These are phyloP conservation scores for Podaxis sp. DNA, from an alignment of 768 basidiomycete genomes.

Conservation along the genomic window DNA sequence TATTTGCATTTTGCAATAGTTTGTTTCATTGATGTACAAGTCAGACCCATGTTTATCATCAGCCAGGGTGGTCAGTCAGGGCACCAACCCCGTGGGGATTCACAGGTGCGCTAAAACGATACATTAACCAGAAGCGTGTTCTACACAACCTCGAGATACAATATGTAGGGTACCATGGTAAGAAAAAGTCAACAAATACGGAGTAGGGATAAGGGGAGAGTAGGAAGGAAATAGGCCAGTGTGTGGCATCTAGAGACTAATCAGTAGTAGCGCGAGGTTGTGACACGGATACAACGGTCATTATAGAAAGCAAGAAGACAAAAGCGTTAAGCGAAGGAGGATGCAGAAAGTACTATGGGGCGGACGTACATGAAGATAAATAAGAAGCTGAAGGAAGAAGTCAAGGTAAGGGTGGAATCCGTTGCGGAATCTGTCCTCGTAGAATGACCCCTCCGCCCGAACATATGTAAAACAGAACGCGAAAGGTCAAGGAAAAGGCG, in stretches of 20 bases:
- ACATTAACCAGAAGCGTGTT: conserved; percentile 20
- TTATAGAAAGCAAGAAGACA: neutral
- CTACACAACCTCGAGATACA: conserved; percentile 16
- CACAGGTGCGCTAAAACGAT: neutral
- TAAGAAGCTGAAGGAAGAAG: conserved; percentile 7
- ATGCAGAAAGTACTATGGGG: conserved; percentile 16
- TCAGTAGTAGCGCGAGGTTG: neutral
- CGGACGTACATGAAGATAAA: conserved; percentile 15
- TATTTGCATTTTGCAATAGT: no score
- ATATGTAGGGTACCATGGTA: conserved; percentile 6
- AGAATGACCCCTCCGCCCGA: conserved; percentile 8
- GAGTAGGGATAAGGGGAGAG: conserved; percentile 3
- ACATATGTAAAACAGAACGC: neutral
- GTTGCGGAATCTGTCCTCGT: conserved; percentile 8
- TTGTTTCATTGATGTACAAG: no score
- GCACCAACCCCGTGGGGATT: neutral
- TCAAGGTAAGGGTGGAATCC: neutral
- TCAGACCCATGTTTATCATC: neutral
- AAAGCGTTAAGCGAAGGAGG: neutral
- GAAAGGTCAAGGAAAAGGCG: conserved; percentile 1
- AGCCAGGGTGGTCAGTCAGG: neutral
- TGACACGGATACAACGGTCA: neutral
- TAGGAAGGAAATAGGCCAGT: neutral
- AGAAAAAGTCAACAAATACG: conserved; percentile 8
- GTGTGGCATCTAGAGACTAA: neutral